Evolutionary conservation across 176 grass and related monocot species (phyloP), one percentile per base, ranked within the genome.

Genomic region (Tuctoria greenei): DNA sequence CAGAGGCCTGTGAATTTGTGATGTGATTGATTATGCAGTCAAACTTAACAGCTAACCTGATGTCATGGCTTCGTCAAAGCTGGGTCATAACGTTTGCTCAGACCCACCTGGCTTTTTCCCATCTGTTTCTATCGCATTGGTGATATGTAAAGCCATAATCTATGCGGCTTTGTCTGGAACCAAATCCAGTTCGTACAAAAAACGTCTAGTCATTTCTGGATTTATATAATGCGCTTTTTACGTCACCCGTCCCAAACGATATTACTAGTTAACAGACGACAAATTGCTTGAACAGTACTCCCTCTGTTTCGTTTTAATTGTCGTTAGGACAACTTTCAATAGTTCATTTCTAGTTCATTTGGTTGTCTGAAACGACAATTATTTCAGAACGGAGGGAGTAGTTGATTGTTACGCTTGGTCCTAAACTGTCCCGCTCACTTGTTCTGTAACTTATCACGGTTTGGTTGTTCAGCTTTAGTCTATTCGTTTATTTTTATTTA

Each of bases 111-210:
- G 86, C 73, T n/a, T 56, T 56, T 55, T 69, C 31, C 39, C 75
- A 24, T 11, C 75, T 80, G 81, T 88, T 80, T 55, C 38, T 69
- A 46, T 14, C 1, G 57, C n/a, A 16, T 1, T 56, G 46, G 44
- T 80, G 57, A 84, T 75, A 80, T 84, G 65, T 70, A 84, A 80
- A 84, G 86, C 86, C 81, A 23, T 64, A 40, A 71, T 43, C 54
- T 57, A 66, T 82, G 81, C 65, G 12, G 24, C 62, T 12, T 58
- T 80, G 81, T 88, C 76, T 64, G 71, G 75, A 70, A 88, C 70
- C 81, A 80, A 88, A 84, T 75, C 81, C 81, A 57, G 81, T 83
- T 26, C 64, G 67, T 71, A 74, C 67, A 58, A 80, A 87, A 87
- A 26, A 70, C 11, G 57, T 66, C 54, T 17, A 50, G 65, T 84